Base-by-base conservation (phyloP, 768 basidiomycete species). In the Daedaleopsis nitida region DNA sequence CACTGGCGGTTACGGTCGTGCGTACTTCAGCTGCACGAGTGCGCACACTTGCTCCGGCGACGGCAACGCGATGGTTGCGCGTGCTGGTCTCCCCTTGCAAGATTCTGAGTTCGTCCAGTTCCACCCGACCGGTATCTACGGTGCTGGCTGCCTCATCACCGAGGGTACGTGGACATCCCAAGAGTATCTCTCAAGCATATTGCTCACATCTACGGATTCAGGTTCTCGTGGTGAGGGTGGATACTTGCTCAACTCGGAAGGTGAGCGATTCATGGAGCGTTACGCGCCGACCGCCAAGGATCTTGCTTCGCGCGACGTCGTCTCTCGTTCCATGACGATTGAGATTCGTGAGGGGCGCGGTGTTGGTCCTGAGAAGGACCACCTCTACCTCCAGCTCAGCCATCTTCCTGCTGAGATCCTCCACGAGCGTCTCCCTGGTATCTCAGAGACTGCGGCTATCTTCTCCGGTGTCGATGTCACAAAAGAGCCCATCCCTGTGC, bases 221-320 rank as follows among this genome's bases (percentile, higher is more conserved):
- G 96, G 96, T 68, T 98, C 97, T 67, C 94, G 97, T 74, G 97
- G 97, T 70, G 97, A 99, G 77, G 97, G 97, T 80, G 97, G 97
- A 65, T 98, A 98, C 79, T 83, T 99, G 66, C 80, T 99, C 73
- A 98, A 99, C 81, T 92, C 94, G 10, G 91, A 98, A 81, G 97
- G 97, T 73, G 97, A 99, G 77, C 91, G 97, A 61, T 99, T 99
- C 83, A 99, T 99, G 97, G 96, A 98, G 77, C 93, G 96, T 75
- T 98, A 98, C 75, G 97, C 97, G 0, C 97, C 97, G 11, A 98
- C 96, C 47, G 97, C 97, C 64, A 98, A 98, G 83, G 97, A 99
- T 82, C 86, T 99, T 67, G 97, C 97, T 44, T 99, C 97, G 49
- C 95, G 97, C 72, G 97, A 99, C 72, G 97, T 99, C 72, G 97